phyloP scores from a whole-genome alignment of 2,329 filamentous ascomycete species.

The Coniochaeta prunicola region DNA sequence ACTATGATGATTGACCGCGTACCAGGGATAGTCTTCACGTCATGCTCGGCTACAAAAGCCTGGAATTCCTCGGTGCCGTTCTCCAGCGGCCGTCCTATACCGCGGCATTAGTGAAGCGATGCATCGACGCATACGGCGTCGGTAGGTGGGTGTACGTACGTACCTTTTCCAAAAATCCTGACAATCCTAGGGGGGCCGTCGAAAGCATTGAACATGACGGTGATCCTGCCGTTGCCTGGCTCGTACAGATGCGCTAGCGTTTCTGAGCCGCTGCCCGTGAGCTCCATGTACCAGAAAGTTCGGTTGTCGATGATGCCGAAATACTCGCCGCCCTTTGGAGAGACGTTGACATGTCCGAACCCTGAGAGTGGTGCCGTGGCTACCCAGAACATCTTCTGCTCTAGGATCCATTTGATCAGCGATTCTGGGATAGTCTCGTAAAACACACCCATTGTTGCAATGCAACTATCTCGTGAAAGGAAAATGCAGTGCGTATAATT shows the following conservation, averaged over 20 bases:
- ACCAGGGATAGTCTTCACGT: slow-evolving; percentile 20
- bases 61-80: slow-evolving; percentile 20
- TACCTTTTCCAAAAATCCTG: slow-evolving; percentile 25
- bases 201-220: slow-evolving; percentile 59
- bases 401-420: slow-evolving; percentile 55
- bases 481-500: not conserved
- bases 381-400: slow-evolving; percentile 69
- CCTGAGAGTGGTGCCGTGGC: slow-evolving; percentile 63
- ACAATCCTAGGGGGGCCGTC: slow-evolving; percentile 30
- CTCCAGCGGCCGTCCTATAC: slow-evolving; percentile 26
- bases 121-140: not conserved
- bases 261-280: slow-evolving; percentile 68
- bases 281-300: slow-evolving; percentile 56
- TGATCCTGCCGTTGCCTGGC: slow-evolving; percentile 58
- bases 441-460: slow-evolving; percentile 17
- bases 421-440: slow-evolving; percentile 21
- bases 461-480: not conserved
- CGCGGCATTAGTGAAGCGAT: not conserved
- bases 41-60: slow-evolving; percentile 24
- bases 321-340: slow-evolving; percentile 58
- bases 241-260: slow-evolving; percentile 71
- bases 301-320: slow-evolving; percentile 22
- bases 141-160: not conserved
- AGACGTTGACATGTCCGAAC: slow-evolving; percentile 63
- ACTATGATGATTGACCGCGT: slow-evolving; percentile 29